Conservation (phyloP, 2,329 filamentous ascomycete genomes). For the Purpureocillium lavendulum region DNA sequence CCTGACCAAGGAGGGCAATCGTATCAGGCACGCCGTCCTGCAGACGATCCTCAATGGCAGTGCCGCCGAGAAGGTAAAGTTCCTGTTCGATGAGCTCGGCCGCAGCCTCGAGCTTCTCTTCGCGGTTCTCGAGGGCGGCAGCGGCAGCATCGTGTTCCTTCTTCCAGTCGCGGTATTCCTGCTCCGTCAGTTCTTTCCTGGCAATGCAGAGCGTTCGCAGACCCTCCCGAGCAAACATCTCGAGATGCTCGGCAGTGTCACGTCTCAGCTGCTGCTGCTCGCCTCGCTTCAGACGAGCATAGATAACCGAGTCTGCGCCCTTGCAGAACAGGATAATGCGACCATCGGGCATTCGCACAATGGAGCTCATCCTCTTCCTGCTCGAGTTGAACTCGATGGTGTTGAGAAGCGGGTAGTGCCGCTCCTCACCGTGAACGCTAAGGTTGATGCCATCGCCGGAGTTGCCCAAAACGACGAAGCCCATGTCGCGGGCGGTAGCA, state of each 20-base stretch:
- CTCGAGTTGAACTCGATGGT: constrained; percentile 97
- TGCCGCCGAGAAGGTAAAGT: constrained; percentile 80
- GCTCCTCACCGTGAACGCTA: constrained; percentile 80
- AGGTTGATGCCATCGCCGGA: constrained; percentile 73
- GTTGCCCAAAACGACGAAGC: constrained; percentile 82
- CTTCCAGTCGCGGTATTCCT: constrained; percentile 80
- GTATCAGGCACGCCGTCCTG: constrained; percentile 97
- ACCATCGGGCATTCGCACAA: constrained; percentile 87
- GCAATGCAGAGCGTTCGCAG: constrained; percentile 92
- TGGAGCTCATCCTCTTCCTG: constrained; percentile 95
- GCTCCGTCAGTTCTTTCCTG: constrained; percentile 68
- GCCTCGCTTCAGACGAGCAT: constrained; percentile 76
- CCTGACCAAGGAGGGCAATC: constrained; percentile 80
- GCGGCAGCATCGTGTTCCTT: constrained; percentile 82
- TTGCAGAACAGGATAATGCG: constrained; percentile 92
- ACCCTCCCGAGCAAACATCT: constrained; percentile 94
- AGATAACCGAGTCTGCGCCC: constrained; percentile 95
- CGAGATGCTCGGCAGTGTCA: constrained; percentile 84
- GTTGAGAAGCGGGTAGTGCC: constrained; percentile 80
- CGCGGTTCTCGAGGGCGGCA: constrained; percentile 72
- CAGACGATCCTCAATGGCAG: constrained; percentile 92
- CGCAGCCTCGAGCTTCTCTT: constrained; percentile 86
- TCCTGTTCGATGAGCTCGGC: constrained; percentile 89
- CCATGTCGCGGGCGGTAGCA: constrained; percentile 87
- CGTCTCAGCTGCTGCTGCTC: constrained; percentile 78